Conservation (phyloP, 208 protist genomes). For the Acanthamoeba lenticulata region DNA sequence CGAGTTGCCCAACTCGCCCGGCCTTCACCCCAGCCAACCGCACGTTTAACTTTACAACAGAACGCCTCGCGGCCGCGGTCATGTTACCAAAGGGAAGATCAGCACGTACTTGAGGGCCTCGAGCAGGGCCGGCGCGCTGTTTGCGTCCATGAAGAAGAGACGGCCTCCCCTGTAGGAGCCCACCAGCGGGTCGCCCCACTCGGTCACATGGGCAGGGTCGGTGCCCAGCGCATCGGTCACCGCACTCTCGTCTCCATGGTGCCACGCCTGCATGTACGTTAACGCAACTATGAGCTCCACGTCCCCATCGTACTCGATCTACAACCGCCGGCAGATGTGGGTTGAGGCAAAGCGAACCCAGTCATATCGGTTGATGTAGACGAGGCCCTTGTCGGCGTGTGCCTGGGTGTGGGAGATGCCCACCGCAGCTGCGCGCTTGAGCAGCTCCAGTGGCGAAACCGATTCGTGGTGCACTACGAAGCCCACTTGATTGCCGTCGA, state of each 20-base stretch:
- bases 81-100: too few species aligned
- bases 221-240: not conserved
- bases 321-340: not conserved
- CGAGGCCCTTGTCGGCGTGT: not conserved
- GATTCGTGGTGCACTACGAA: slow-evolving; percentile 21
- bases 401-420: not conserved
- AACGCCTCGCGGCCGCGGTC: too few species aligned
- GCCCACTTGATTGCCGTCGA: not conserved
- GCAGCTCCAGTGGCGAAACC: not conserved
- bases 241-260: not conserved
- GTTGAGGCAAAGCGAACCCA: not conserved
- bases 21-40: too few species aligned
- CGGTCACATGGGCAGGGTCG: not conserved
- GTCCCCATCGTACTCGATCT: too few species aligned
- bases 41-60: too few species aligned
- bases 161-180: not conserved
- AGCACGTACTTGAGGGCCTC: not conserved
- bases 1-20: too few species aligned
- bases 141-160: slow-evolving; percentile 23
- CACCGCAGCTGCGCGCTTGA: not conserved
- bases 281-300: not conserved
- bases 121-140: not conserved
- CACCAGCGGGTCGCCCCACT: not conserved
- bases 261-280: not conserved
- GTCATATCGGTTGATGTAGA: slow-evolving; percentile 34